Base-by-base conservation (phyloP, 805 yeast species). In the Kluyveromyces nonfermentans region DNA sequence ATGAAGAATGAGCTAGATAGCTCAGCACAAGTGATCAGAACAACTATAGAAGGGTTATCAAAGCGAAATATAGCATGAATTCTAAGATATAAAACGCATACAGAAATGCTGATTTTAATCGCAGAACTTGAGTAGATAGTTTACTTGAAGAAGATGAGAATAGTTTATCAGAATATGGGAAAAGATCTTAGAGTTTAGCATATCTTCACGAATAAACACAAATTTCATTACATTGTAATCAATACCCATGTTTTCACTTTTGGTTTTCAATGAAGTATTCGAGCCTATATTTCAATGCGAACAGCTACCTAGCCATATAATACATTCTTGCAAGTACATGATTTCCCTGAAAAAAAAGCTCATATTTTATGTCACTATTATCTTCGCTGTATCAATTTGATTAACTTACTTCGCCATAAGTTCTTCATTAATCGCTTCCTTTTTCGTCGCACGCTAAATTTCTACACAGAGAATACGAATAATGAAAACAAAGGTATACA, bases 151-250 rank as follows among this genome's bases (percentile, higher is more conserved):
- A 80, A 0, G 56, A 50, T 8, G 72, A 69, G 7, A 42, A 44
- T 1, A 60, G 55, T n/a, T 67, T 65, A 30, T 65, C 68, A 48
- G 62, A 80, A 59, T 80, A 85, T 22, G 59, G 64, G 53, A 80
- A 79, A 0, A 79, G 78, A 42, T 72, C 71, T 6, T 54, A 5
- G 59, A 57, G 17, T 59, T 50, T 44, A 75, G 52, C 14, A 57
- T 48, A 2, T 52, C 55, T 1, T 79, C 80, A 60, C 85, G 51
- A 49, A 48, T 85, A 80, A 5, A 69, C 60, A 0, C 66, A 49
- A 52, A 79, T 33, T 65, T 67, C 80, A 80, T 77, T 52, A 75
- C 77, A 52, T 78, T 79, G 56, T 85, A 80, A 5, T 85, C 86
- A 50, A 78, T 83, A 19, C 71, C 62, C 45, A n/a, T n/a, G n/a